Percentiles rank a stretch among this genome's conserved stretches.
These are phyloP conservation scores for Debaryomyces hansenii DNA, from an alignment of 805 yeast genomes.

Conservation along the genomic window DNA sequence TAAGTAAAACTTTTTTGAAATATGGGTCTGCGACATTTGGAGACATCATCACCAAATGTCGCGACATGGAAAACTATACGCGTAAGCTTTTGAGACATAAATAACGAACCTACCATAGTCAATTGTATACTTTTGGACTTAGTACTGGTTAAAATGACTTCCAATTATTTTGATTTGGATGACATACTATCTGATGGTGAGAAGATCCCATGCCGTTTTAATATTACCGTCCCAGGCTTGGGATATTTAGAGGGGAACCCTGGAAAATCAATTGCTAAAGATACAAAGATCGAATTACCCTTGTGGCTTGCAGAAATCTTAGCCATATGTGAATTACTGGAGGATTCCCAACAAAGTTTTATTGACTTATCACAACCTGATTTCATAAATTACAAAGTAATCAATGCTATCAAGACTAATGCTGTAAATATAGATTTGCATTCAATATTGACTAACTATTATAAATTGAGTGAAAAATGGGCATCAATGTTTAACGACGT, in stretches of 20 bases:
- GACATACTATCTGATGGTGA: slow-evolving; percentile 71
- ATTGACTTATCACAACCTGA: slow-evolving; percentile 72
- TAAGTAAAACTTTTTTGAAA: slow-evolving; percentile 1
- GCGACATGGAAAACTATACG: not conserved
- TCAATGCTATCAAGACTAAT: slow-evolving; percentile 80
- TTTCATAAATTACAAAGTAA: slow-evolving; percentile 59
- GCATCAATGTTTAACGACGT: slow-evolving; percentile 65
- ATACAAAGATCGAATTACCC: slow-evolving; percentile 74
- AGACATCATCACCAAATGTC: slow-evolving; percentile 2
- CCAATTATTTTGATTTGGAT: slow-evolving; percentile 67
- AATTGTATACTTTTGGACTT: no score
- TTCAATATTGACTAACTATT: slow-evolving; percentile 64
- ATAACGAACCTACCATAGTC: no score
- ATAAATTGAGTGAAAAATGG: slow-evolving; percentile 76
- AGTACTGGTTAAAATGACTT: slow-evolving; percentile 1
- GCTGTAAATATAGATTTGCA: slow-evolving; percentile 68
- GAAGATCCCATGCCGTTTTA: slow-evolving; percentile 78
- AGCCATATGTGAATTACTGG: slow-evolving; percentile 47
- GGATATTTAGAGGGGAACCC: slow-evolving; percentile 84
- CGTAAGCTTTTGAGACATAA: no score
- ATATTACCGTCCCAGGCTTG: slow-evolving; percentile 77
- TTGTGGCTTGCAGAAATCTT: slow-evolving; percentile 84
- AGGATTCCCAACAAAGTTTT: slow-evolving; percentile 47
- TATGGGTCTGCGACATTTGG: not conserved
- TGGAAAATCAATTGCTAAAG: slow-evolving; percentile 56